Conservation (phyloP, 805 yeast genomes). For the Priceomyces melissophilus region DNA sequence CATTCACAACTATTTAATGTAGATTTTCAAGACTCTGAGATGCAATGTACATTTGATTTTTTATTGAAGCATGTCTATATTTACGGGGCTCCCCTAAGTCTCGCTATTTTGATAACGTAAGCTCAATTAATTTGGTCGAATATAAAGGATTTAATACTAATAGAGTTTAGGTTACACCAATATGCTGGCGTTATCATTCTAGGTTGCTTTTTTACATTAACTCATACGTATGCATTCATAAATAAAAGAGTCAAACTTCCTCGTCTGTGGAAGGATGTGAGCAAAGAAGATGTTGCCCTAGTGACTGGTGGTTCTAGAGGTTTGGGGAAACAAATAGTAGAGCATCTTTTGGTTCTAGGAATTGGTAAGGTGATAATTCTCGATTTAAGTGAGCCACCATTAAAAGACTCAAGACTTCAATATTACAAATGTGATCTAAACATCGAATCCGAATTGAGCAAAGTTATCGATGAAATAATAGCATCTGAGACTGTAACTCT, state of each 20-base stretch:
- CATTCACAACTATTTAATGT: constrained; percentile 58
- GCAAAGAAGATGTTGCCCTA: constrained; percentile 24
- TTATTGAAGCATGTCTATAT: too few species aligned
- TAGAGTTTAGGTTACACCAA: not conserved
- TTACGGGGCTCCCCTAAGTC: too few species aligned
- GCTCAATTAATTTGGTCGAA: too few species aligned
- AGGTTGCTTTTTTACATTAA: not conserved
- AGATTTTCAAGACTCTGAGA: too few species aligned
- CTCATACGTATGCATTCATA: not conserved
- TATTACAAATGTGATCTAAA: constrained; percentile 25
- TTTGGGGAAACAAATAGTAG: constrained; percentile 42
- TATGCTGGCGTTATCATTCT: not conserved
- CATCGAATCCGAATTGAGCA: constrained; percentile 12
- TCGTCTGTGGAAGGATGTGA: not conserved
- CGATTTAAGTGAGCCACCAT: constrained; percentile 23
- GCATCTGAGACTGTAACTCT: constrained; percentile 15
- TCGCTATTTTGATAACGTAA: too few species aligned
- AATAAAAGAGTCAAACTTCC: constrained; percentile 1
- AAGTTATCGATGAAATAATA: constrained; percentile 1
- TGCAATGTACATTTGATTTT: too few species aligned
- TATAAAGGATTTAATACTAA: not conserved
- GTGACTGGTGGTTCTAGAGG: constrained; percentile 54
- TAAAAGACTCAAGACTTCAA: constrained; percentile 12
- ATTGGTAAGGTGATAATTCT: constrained; percentile 24
- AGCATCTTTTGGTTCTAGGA: constrained; percentile 15